Evolutionary conservation across 306 rosid genomes (phyloP).

Genomic region (Carpinus viminea): DNA sequence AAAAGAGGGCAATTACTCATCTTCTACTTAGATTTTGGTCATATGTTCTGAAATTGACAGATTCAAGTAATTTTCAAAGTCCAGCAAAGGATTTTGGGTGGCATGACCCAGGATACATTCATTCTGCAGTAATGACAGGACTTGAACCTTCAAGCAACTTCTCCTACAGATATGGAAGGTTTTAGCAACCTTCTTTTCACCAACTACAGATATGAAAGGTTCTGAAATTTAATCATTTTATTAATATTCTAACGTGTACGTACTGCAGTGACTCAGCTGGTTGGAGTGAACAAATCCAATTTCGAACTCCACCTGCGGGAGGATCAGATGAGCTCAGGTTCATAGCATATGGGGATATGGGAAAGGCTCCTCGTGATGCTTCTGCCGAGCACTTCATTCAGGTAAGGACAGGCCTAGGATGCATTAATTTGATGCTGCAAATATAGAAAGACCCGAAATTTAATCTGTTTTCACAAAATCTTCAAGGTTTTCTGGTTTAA

Average conservation of each 20-base stretch:
- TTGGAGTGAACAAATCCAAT: slow-evolving; percentile 65
- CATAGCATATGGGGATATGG: slow-evolving; percentile 84
- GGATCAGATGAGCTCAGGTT: slow-evolving; percentile 66
- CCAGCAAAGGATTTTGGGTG: slow-evolving; percentile 95
- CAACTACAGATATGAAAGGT: not conserved
- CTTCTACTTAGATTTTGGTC: not conserved
- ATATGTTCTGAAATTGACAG: slow-evolving; percentile 31
- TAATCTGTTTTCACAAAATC: too few species aligned
- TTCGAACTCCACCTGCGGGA: slow-evolving; percentile 78
- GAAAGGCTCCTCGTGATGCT: slow-evolving; percentile 81
- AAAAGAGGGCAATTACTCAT: too few species aligned
- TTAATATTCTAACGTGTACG: too few species aligned
- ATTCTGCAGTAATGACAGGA: slow-evolving; percentile 77
- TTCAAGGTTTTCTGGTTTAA: too few species aligned
- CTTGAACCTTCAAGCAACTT: slow-evolving; percentile 63
- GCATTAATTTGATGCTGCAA: too few species aligned
- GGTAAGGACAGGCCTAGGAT: slow-evolving; percentile 44
- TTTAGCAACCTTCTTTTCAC: not conserved
- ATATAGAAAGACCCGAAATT: too few species aligned
- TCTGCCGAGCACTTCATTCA: slow-evolving; percentile 87
- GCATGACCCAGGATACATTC: slow-evolving; percentile 96
- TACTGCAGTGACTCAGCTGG: slow-evolving; percentile 61
- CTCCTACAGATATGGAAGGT: slow-evolving; percentile 87
- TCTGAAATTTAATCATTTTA: not conserved
- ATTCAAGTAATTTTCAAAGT: slow-evolving; percentile 31